Percentiles rank a stretch among this genome's conserved stretches.
phyloP scores from a whole-genome alignment of 345 rosid genomes.

The Sonneratia alba region DNA sequence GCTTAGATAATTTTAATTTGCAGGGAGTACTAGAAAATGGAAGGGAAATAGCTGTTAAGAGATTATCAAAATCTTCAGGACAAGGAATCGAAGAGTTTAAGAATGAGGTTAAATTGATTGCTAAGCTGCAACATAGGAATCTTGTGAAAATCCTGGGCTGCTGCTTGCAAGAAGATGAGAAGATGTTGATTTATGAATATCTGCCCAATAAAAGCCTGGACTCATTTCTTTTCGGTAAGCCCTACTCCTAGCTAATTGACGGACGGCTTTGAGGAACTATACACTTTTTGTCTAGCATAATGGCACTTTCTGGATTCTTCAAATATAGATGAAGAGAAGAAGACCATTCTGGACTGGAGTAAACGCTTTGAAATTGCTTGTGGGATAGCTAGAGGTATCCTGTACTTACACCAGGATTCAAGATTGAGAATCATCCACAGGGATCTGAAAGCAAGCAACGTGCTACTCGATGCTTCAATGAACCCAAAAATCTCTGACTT shows the following conservation, averaged over 20 bases:
- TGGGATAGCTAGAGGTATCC: slow-evolving; percentile 13
- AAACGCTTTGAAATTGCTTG: slow-evolving; percentile 7
- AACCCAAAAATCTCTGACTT: slow-evolving; percentile 17
- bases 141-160: slow-evolving; percentile 16
- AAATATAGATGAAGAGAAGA: not conserved
- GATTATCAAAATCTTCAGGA: slow-evolving; percentile 21
- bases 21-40: slow-evolving; percentile 26
- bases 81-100: slow-evolving; percentile 33
- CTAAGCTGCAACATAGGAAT: slow-evolving; percentile 28
- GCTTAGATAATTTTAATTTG: not conserved
- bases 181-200: slow-evolving; percentile 33
- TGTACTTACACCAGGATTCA: slow-evolving; percentile 19
- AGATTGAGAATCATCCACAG: slow-evolving; percentile 12
- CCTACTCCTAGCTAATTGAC: not conserved
- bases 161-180: not conserved
- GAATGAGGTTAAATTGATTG: slow-evolving; percentile 25
- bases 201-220: slow-evolving; percentile 37
- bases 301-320: not conserved
- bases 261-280: not conserved
- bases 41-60: slow-evolving; percentile 28
- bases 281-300: not conserved
- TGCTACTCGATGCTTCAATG: slow-evolving; percentile 12
- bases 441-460: slow-evolving; percentile 15
- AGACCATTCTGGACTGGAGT: slow-evolving; percentile 7
- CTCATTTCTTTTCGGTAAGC: slow-evolving; percentile 9